phyloP scores from a whole-genome alignment of 345 rosid genomes.

The Durio zibethinus region DNA sequence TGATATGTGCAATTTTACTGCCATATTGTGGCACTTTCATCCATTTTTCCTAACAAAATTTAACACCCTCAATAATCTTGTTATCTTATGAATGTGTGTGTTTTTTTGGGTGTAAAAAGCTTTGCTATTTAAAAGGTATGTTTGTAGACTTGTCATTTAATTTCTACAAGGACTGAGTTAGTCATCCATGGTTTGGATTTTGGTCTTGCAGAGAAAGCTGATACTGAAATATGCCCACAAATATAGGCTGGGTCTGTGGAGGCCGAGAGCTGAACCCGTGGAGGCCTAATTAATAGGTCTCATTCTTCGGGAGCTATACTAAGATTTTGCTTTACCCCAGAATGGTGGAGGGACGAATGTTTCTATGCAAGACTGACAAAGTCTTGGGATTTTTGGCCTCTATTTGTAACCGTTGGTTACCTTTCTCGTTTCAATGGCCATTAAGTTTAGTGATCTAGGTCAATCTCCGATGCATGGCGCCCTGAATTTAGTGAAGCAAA shows the following conservation, averaged over 20 bases:
- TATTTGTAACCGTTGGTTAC: background rate
- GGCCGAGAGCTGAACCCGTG: conserved; percentile 51
- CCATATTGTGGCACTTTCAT: background rate
- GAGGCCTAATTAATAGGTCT: conserved; percentile 33
- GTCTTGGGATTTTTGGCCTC: background rate
- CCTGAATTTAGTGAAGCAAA: background rate
- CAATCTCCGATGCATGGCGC: background rate
- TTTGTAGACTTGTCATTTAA: background rate
- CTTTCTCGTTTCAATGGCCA: background rate
- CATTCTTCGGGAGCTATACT: background rate
- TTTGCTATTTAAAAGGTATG: background rate
- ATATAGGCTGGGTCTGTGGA: conserved; percentile 77
- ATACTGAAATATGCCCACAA: conserved; percentile 67
- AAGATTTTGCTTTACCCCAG: background rate
- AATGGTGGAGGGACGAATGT: background rate
- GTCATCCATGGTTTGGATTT: background rate
- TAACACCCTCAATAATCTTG: background rate
- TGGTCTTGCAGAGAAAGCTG: conserved; percentile 74
- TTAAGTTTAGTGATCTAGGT: background rate
- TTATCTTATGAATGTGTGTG: background rate
- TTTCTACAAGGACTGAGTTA: background rate
- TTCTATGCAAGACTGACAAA: background rate
- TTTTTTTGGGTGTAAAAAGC: background rate
- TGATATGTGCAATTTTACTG: background rate
- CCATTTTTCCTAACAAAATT: background rate